A percentile compares a stretch with the other conserved stretches of the same genome.
Conservation (phyloP, 2,329 filamentous ascomycete genomes). For the Pseudopyricularia javanii region DNA sequence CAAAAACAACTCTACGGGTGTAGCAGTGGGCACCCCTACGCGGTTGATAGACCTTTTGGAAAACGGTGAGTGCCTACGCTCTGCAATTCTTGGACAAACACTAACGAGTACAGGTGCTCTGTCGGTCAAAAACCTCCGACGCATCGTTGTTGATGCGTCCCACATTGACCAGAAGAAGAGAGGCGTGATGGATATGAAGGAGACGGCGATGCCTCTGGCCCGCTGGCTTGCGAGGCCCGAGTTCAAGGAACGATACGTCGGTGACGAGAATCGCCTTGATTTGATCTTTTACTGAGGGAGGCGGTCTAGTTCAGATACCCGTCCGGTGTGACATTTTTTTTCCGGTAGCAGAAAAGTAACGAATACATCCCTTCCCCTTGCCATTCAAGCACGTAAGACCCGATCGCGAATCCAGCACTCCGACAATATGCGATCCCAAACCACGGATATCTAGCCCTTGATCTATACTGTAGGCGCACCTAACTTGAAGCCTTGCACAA, state of each 20-base stretch:
- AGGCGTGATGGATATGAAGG: slow-evolving; percentile 89
- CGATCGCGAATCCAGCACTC: too few relatives aligned
- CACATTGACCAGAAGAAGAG: slow-evolving; percentile 93
- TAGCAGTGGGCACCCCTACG: slow-evolving; percentile 82
- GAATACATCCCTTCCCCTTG: not conserved
- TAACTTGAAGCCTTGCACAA: too few relatives aligned
- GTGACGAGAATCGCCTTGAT: slow-evolving; percentile 43
- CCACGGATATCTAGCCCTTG: too few relatives aligned
- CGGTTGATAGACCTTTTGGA: slow-evolving; percentile 73
- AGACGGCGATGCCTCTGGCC: slow-evolving; percentile 71
- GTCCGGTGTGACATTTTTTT: not conserved
- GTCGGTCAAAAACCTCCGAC: slow-evolving; percentile 57
- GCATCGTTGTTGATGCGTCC: slow-evolving; percentile 80
- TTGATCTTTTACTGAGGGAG: slow-evolving; percentile 50
- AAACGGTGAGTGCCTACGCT: slow-evolving; percentile 49
- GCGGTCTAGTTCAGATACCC: slow-evolving; percentile 1
- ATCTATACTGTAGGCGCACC: too few relatives aligned
- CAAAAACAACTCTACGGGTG: slow-evolving; percentile 57
- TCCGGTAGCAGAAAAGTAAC: not conserved
- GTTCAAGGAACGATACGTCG: slow-evolving; percentile 52
- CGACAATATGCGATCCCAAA: too few relatives aligned
- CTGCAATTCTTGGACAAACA: too few relatives aligned
- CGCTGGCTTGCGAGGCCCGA: slow-evolving; percentile 59
- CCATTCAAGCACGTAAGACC: too few relatives aligned
- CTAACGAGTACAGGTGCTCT: slow-evolving; percentile 63